These are phyloP conservation scores for Agrocybe praecox DNA, from an alignment of 768 basidiomycete species.

Conservation along the genomic window DNA sequence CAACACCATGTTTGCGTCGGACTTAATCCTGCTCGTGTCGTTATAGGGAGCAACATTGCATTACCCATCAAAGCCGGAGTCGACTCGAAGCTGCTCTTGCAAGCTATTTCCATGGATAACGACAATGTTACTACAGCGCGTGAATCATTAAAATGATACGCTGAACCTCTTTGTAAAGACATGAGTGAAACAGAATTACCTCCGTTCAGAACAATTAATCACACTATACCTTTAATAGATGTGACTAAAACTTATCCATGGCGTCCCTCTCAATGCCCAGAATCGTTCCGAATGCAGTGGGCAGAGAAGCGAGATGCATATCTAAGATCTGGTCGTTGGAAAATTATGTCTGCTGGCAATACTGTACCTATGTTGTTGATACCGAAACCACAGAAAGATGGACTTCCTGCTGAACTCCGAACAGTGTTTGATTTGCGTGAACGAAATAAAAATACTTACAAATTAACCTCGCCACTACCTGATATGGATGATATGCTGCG, in stretches of 20 bases:
- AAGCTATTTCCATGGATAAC: not conserved
- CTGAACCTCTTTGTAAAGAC: not conserved
- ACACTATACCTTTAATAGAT: constrained; percentile 43
- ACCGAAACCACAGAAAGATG: constrained; percentile 29
- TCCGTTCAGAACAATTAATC: constrained; percentile 39
- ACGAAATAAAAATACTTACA: constrained; percentile 14
- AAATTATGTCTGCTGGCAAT: constrained; percentile 31
- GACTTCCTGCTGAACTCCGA: constrained; percentile 25
- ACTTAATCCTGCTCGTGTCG: constrained; percentile 24
- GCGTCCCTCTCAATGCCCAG: constrained; percentile 37
- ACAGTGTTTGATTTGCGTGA: constrained; percentile 17
- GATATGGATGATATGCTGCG: constrained; percentile 16
- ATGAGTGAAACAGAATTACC: constrained; percentile 33
- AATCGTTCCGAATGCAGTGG: constrained; percentile 31
- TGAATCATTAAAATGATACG: no score
- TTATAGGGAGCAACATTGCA: constrained; percentile 17
- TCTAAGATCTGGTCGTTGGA: constrained; percentile 23
- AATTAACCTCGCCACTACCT: constrained; percentile 13
- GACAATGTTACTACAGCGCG: no score
- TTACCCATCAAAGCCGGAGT: not conserved
- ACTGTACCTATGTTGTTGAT: constrained; percentile 36
- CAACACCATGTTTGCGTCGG: constrained; percentile 31
- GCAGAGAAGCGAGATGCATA: constrained; percentile 27
- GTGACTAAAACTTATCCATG: constrained; percentile 28
- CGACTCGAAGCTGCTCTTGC: not conserved